Evolutionary conservation across 1,139 yeast genomes (phyloP), one percentile per base, ranked within the genome.

Genomic region (Lodderomyces oxycetoniae): DNA sequence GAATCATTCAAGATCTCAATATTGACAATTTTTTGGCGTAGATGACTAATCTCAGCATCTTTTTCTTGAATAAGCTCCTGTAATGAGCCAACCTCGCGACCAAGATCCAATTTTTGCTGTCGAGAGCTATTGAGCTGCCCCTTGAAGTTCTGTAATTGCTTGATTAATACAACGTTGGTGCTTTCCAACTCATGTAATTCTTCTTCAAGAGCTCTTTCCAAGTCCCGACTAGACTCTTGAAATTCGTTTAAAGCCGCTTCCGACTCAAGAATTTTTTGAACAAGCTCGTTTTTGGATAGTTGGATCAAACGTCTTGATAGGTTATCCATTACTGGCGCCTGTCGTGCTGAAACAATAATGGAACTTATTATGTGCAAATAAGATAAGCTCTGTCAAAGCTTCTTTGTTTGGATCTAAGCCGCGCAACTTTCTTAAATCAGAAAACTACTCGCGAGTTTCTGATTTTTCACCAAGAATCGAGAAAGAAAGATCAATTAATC

Each of bases 171-270:
- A 1, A 39, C 33, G 32, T 62, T 63, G 4, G 49, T 44, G 1
- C 40, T 11, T 34, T 68, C 74, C 17, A 64, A 45, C 7, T 49
- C 57, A 31, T 53, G 59, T 20, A 67, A 52, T 41, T 68, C 74
- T 19, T 62, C 67, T 42, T 68, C 74, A 27, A 68, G 50, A 1
- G 71, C 72, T 36, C 52, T 63, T 41, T 68, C 74, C 29, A 68
- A 50, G 32, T 67, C 73, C 38, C 57, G 62, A 36, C 68, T 61
- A 3, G 69, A 61, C 31, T 63, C 71, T 40, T 67, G 73, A 41
- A 67, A 67, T 40, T 67, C 73, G 12, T 46, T 39, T 13, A 67
- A 44, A 30, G 62, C 69, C 10, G 48, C 45, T 41, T 67, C 73
- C 5, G 66, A 52, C 31, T 63, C 69, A 1, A 61, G 33, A 20